phyloP scores from a whole-genome alignment of 306 rosid species.

The Astragalus membranaceus region DNA sequence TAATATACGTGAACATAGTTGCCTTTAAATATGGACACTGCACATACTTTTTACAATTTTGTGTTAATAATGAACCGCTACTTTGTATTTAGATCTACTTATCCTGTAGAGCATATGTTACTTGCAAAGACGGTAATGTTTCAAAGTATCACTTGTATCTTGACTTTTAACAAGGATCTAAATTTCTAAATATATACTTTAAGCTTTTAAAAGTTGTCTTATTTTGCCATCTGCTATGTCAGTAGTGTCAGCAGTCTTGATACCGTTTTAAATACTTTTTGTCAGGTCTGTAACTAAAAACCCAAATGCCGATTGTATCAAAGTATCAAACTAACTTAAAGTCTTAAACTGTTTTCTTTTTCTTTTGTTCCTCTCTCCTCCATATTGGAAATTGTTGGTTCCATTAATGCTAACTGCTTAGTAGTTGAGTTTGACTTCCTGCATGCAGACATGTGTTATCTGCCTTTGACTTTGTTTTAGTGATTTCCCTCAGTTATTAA shows the following conservation, averaged over 20 bases:
- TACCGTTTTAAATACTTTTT: background rate
- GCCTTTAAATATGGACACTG: background rate
- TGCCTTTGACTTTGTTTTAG: constrained; percentile 16
- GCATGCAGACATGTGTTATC: background rate
- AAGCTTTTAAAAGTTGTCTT: background rate
- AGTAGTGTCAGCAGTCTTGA: background rate
- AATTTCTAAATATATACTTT: background rate
- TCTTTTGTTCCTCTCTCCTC: background rate
- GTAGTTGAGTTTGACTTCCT: background rate
- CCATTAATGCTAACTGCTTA: background rate
- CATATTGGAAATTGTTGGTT: constrained; percentile 5
- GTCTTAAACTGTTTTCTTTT: background rate
- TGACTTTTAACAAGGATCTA: background rate
- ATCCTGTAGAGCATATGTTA: background rate
- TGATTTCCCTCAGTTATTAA: constrained; percentile 15
- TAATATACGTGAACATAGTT: background rate
- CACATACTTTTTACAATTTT: background rate
- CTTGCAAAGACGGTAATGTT: background rate
- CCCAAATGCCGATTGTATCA: background rate
- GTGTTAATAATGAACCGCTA: background rate
- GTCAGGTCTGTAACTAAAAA: background rate
- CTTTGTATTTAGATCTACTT: background rate
- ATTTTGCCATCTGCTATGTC: background rate
- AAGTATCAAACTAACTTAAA: background rate
- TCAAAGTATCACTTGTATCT: background rate